Evolutionary conservation across 768 basidiomycete species (phyloP), one percentile per base, ranked within the genome.

Genomic region (Panaeolus papilionaceus): DNA sequence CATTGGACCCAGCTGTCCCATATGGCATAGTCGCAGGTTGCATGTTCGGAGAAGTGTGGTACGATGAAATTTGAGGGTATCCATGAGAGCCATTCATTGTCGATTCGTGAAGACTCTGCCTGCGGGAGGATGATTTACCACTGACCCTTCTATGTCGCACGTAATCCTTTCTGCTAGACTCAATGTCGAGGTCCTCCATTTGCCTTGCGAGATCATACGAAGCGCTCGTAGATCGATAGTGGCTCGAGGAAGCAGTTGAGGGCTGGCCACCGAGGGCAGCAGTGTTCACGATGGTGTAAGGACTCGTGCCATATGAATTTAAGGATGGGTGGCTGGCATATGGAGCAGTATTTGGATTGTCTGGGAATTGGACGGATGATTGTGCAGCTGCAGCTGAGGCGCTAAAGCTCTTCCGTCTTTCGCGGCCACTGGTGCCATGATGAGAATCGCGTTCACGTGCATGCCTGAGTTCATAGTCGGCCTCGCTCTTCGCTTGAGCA

Each of bases 361-460:
- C 66, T 20, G 82, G 79, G 71, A 82, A 81, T 18, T 75, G 72
- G 72, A 77, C 64, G 63, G 67, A 62, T 47, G 72, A 64, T 62
- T 71, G 69, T 4, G 79, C 75, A 47, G 76, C 69, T 7, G 75
- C 70, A 40, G 77, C 72, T 9, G 83, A 81, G 47, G 83, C 80
- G 67, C 79, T 83, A 74, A 87, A 84, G 71, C 88, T 89, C 72
- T 83, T 85, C 62, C 88, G 83, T 61, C 87, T 84, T 72, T 89
- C 86, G 44, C 81, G 77, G 54, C 70, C 72, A 61, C 71, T 73
- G 16, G 63, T 64, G 64, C 76, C 75, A 16, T 71, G 74, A 58
- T 85, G 80, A 4, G 81, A 79, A 73, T 90, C 89, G 47, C 82
- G 81, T 69, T 89, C 90, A 54, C 89, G 87, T 28, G 85, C 88